Evolutionary conservation across 1,284 basidiomycete species (phyloP).

Genomic region (Phaffia rhodozyma): DNA sequence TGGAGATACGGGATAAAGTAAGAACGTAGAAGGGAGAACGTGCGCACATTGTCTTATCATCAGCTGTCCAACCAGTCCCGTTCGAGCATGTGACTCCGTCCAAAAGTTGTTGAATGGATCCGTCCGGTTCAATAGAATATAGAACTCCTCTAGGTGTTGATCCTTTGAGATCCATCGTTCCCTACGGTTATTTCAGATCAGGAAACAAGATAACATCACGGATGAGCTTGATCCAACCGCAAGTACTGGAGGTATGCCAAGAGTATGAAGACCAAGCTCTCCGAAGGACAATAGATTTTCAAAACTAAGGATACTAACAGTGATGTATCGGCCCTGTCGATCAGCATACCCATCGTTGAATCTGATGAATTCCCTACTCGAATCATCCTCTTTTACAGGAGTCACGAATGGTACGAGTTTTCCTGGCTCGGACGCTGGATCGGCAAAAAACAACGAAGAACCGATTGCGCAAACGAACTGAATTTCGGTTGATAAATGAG

Average conservation of each 20-base stretch:
- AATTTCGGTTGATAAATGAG: background rate
- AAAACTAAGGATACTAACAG: too few relatives aligned
- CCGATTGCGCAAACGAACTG: constrained; percentile 23
- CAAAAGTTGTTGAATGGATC: constrained; percentile 22
- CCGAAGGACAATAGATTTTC: background rate
- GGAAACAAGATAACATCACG: too few relatives aligned
- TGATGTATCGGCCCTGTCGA: constrained; percentile 27
- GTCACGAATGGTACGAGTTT: constrained; percentile 18
- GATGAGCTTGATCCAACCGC: background rate
- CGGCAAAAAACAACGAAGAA: constrained; percentile 9
- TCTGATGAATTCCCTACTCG: constrained; percentile 19
- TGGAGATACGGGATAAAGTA: background rate
- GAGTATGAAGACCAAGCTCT: background rate
- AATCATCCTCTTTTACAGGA: background rate
- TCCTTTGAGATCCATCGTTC: background rate
- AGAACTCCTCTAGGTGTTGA: background rate
- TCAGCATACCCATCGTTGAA: constrained; percentile 36
- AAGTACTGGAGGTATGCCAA: background rate
- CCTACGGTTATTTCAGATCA: too few relatives aligned
- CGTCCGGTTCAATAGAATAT: constrained; percentile 20
- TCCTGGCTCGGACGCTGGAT: constrained; percentile 7
- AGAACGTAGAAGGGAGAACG: background rate
- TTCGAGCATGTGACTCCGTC: constrained; percentile 29
- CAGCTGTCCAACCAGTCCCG: constrained; percentile 33
- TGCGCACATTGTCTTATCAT: constrained; percentile 32